These are phyloP conservation scores for Hypoxylon lienhwacheense DNA, from an alignment of 495 filamentous ascomycete species.

Conservation along the genomic window DNA sequence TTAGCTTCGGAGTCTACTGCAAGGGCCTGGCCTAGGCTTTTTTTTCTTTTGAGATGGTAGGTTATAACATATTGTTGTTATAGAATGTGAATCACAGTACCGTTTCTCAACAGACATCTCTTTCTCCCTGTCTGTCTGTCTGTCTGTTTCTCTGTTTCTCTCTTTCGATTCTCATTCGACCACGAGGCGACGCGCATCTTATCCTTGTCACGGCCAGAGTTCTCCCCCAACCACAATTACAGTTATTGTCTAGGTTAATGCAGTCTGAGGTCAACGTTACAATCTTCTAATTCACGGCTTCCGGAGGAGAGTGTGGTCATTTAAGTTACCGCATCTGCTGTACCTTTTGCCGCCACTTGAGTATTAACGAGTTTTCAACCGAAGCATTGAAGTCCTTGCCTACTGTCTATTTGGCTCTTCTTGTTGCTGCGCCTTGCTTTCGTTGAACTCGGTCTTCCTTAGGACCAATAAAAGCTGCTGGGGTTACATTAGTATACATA, in stretches of 20 bases:
- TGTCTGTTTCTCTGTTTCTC: too few species aligned
- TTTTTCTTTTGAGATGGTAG: not conserved
- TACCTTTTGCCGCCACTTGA: constrained; percentile 15
- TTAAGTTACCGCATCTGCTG: not conserved
- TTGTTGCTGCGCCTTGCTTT: constrained; percentile 13
- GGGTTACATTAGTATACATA: too few species aligned
- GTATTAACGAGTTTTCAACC: constrained; percentile 10
- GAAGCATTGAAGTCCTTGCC: too few species aligned
- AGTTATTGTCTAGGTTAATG: constrained; percentile 17
- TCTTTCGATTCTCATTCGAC: too few species aligned
- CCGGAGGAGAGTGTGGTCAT: constrained; percentile 15
- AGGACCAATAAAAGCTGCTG: not conserved
- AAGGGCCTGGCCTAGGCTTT: constrained; percentile 1
- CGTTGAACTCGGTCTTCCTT: constrained; percentile 5
- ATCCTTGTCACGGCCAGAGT: constrained; percentile 29
- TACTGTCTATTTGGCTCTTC: not conserved
- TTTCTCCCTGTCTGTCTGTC: too few species aligned
- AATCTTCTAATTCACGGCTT: constrained; percentile 25
- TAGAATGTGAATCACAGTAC: constrained; percentile 15
- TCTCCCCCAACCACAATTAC: constrained; percentile 18
- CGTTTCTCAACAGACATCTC: constrained; percentile 6
- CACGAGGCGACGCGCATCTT: constrained; percentile 34
- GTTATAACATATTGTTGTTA: not conserved
- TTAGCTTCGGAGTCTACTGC: too few species aligned
- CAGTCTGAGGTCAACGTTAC: constrained; percentile 41